These are phyloP conservation scores for Hirschfeldia incana DNA, from an alignment of 345 rosid genomes.

Conservation along the genomic window DNA sequence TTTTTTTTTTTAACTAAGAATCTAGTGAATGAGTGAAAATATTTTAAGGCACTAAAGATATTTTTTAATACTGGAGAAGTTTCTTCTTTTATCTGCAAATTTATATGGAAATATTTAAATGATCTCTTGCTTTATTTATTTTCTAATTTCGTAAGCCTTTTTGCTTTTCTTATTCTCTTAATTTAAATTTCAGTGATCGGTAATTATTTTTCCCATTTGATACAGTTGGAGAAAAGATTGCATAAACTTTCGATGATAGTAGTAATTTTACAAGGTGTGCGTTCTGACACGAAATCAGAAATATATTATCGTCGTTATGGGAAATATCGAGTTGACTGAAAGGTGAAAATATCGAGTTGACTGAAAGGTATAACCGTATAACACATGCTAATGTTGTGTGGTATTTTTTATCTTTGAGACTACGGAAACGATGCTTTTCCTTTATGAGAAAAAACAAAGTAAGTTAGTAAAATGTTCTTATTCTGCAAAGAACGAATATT, in stretches of 20 bases:
- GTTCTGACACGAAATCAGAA: background rate
- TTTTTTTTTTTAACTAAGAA: background rate
- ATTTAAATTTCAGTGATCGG: background rate
- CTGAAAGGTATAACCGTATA: background rate
- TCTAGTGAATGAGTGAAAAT: background rate
- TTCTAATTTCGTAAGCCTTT: background rate
- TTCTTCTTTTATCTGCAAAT: background rate
- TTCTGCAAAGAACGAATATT: background rate
- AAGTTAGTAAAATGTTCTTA: background rate
- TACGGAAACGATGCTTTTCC: background rate
- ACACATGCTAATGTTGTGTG: constrained; percentile 26
- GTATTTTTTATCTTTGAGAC: background rate
- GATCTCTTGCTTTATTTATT: background rate
- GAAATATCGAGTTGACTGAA: background rate
- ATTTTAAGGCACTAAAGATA: too few relatives aligned
- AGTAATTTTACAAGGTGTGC: background rate
- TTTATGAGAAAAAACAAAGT: constrained; percentile 1
- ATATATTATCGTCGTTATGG: background rate
- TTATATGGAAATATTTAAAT: background rate
- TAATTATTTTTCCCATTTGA: background rate
- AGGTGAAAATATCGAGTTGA: background rate
- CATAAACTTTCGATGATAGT: background rate
- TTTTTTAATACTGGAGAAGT: background rate
- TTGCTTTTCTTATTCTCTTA: too few relatives aligned
- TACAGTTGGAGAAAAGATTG: background rate